Conservation (phyloP, 2,329 filamentous ascomycete genomes). For the Aspergillus sp. region DNA sequence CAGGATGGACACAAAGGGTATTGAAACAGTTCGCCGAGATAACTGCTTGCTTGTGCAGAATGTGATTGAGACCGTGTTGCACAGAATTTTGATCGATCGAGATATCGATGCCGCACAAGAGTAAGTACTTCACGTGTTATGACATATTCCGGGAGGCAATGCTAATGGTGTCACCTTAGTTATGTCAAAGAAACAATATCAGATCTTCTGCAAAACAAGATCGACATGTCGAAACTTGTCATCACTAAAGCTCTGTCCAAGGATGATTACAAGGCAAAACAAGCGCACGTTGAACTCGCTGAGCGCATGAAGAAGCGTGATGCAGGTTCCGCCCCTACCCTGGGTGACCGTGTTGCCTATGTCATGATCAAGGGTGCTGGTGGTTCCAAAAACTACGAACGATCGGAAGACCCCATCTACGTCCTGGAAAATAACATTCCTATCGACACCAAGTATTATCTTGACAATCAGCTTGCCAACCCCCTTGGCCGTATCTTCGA, state of each 20-base stretch:
- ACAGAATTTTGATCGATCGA: constrained; percentile 92
- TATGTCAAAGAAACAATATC: constrained; percentile 97
- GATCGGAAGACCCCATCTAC: constrained; percentile 94
- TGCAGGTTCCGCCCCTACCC: constrained; percentile 83
- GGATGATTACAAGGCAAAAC: constrained; percentile 82
- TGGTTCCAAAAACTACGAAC: constrained; percentile 93
- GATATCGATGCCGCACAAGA: constrained; percentile 89
- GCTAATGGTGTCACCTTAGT: constrained; percentile 51
- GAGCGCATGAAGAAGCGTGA: constrained; percentile 97
- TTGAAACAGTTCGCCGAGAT: constrained; percentile 94
- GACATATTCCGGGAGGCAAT: neutral
- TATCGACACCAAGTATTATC: constrained; percentile 97
- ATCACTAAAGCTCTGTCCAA: constrained; percentile 98
- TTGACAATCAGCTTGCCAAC: constrained; percentile 97
- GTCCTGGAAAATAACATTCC: constrained; percentile 97
- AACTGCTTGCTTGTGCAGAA: constrained; percentile 95
- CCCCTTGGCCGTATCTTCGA: constrained; percentile 95
- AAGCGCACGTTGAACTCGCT: constrained; percentile 93
- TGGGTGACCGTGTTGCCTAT: constrained; percentile 96
- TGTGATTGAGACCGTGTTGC: constrained; percentile 92
- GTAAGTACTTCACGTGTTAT: constrained; percentile 59
- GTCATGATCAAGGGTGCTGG: constrained; percentile 92
- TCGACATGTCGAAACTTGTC: constrained; percentile 98
- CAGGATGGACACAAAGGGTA: constrained; percentile 99
- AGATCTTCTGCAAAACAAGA: constrained; percentile 91